phyloP scores from a whole-genome alignment of 2,329 filamentous ascomycete genomes.

The Mollisia scopiformis region DNA sequence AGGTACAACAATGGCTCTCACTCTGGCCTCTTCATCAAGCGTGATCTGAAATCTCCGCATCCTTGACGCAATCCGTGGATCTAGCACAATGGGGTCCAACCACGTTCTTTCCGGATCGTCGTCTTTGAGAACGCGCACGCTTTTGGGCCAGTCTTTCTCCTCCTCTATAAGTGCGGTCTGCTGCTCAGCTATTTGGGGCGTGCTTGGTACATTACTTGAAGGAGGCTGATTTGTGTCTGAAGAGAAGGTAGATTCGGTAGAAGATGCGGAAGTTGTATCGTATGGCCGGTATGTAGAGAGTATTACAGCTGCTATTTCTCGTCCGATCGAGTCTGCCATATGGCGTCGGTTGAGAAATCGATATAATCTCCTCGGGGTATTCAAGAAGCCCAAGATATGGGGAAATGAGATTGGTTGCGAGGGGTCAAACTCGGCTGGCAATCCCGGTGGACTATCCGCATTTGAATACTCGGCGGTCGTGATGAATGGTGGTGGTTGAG shows the following conservation, averaged over 20 bases:
- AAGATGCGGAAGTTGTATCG: slow-evolving; percentile 41
- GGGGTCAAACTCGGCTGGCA: slow-evolving; percentile 74
- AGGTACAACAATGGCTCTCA: slow-evolving; percentile 62
- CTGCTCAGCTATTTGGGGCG: slow-evolving; percentile 55
- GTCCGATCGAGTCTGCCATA: slow-evolving; percentile 86
- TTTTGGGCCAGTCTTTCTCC: slow-evolving; percentile 84
- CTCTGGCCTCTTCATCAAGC: slow-evolving; percentile 70
- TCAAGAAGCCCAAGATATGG: slow-evolving; percentile 89
- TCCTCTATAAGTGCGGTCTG: slow-evolving; percentile 67
- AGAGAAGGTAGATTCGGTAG: slow-evolving; percentile 17
- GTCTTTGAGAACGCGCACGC: slow-evolving; percentile 60
- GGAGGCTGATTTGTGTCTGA: slow-evolving; percentile 36
- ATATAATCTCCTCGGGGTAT: slow-evolving; percentile 83
- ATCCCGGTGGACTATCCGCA: slow-evolving; percentile 63
- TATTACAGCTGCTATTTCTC: slow-evolving; percentile 84
- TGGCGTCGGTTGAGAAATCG: slow-evolving; percentile 85
- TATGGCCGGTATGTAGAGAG: slow-evolving; percentile 59
- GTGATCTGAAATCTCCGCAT: slow-evolving; percentile 80
- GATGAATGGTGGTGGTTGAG: slow-evolving; percentile 75
- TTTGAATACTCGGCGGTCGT: slow-evolving; percentile 70
- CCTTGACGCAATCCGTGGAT: slow-evolving; percentile 72
- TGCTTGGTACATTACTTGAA: slow-evolving; percentile 1
- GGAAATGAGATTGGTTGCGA: slow-evolving; percentile 76
- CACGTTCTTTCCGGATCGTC: slow-evolving; percentile 71
- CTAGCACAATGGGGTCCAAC: slow-evolving; percentile 74